Conservation (phyloP, 805 yeast genomes). For the Yamadazyma paraphyllophila region DNA sequence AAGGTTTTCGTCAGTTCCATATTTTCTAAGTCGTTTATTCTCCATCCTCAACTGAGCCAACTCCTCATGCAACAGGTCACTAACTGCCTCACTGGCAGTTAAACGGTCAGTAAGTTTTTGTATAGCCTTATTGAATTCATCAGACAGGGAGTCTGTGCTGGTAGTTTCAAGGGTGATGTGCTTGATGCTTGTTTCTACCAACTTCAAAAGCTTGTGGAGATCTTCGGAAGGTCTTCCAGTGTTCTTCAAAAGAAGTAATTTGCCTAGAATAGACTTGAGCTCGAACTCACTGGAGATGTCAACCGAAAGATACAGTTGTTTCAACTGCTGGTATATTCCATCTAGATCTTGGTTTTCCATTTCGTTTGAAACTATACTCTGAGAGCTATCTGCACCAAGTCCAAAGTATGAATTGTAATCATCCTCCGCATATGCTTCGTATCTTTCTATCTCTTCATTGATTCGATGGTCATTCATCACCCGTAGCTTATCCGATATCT, state of each 20-base stretch:
- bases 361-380: constrained; percentile 7
- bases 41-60: constrained; percentile 16
- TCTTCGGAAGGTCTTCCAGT: constrained; percentile 23
- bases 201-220: constrained; percentile 21
- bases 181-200: constrained; percentile 31
- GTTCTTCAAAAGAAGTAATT: constrained; percentile 21
- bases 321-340: constrained; percentile 10
- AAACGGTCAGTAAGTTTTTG: constrained; percentile 35
- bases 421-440: constrained; percentile 38
- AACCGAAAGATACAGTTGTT: constrained; percentile 9
- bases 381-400: constrained; percentile 5
- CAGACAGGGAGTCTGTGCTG: constrained; percentile 23
- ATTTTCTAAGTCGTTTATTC: constrained; percentile 20
- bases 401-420: constrained; percentile 27
- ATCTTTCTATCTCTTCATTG: constrained; percentile 36
- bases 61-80: constrained; percentile 21
- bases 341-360: constrained; percentile 14
- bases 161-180: constrained; percentile 22
- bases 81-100: constrained; percentile 33
- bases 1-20: constrained; percentile 23
- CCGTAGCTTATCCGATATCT: constrained; percentile 34
- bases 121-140: constrained; percentile 26
- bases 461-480: constrained; percentile 29
- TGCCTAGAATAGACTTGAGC: constrained; percentile 25
- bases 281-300: constrained; percentile 9